Evolutionary conservation across 257 asterid species (phyloP), one percentile per base, ranked within the genome.

Genomic region (Jasminum sambac): DNA sequence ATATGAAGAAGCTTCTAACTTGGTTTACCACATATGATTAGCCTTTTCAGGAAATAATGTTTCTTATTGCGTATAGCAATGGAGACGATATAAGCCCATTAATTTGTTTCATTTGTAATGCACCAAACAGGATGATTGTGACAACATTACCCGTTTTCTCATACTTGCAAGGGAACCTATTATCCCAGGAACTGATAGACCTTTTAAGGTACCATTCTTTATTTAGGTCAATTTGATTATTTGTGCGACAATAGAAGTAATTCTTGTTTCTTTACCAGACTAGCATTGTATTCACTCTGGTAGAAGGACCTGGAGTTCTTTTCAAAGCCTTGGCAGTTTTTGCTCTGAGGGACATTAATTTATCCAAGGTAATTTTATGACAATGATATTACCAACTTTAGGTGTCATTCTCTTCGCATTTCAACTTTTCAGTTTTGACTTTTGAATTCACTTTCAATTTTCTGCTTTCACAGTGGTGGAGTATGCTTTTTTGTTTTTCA

Each of bases 241-340:
- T 26, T 75, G 17, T 66, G 71, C 19, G n/a, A 23, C 40, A 30
- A 52, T 71, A 30, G 52, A 39, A 46, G 36, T 65, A 41, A 66
- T 40, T 55, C 67, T 70, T 71, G 48, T 34, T 41, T 25, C 71
- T 58, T 72, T 69, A 37, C 44, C 78, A 91, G 99, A 91, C 98
- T 13, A 95, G 99, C 80, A 85, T 95, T 16, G 96, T 91, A 65
- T 95, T 95, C 85, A 85, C 86, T 76, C 84, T 91, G 80, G 98
- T 87, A 75, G 98, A 91, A 84, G 99, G 99, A 48, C 97, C 99
- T 14, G 98, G 99, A 52, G 83, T 89, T 76, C 89, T 95, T 61
- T 95, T 95, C 87, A 89, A 95, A 86, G 99, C 99, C 65, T 82
- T 95, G 63, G 91, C 96, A 2, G 98, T 86, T 66, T 95, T 95